A percentile compares a stretch with the other conserved stretches of the same genome.
phyloP scores from a whole-genome alignment of 192 early-diverging fungal genomes.

The Backusella circina region DNA sequence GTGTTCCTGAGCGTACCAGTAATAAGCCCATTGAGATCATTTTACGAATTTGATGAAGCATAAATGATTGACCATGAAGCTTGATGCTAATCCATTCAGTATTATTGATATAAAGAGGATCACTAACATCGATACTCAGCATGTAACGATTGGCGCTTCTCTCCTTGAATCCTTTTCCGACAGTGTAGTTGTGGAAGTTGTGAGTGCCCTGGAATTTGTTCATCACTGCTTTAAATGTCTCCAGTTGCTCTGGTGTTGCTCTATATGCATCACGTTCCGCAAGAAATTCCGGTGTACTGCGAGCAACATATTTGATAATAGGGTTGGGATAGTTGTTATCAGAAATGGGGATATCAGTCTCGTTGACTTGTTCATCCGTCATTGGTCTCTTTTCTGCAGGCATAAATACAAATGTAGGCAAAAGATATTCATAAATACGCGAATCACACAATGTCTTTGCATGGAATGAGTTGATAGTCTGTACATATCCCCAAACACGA shows the following conservation, averaged over 20 bases:
- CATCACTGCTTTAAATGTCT: constrained; percentile 64
- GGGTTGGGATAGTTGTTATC: neutral
- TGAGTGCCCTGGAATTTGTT: constrained; percentile 78
- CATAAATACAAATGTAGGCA: constrained; percentile 88
- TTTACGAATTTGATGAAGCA: constrained; percentile 99
- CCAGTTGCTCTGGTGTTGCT: constrained; percentile 56
- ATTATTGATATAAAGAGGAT: constrained; percentile 63
- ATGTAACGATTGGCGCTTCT: constrained; percentile 81
- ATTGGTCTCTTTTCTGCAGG: constrained; percentile 37
- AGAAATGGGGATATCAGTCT: constrained; percentile 23
- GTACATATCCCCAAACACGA: constrained; percentile 62
- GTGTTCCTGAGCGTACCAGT: constrained; percentile 71
- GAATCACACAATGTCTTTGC: constrained; percentile 91
- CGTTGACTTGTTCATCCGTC: constrained; percentile 27
- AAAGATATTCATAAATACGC: constrained; percentile 93
- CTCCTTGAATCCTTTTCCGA: constrained; percentile 73
- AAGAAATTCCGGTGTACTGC: constrained; percentile 59
- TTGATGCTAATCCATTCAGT: constrained; percentile 92
- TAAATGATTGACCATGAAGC: constrained; percentile 94
- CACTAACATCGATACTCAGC: constrained; percentile 64
- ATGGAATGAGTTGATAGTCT: constrained; percentile 75
- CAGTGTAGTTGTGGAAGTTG: constrained; percentile 96
- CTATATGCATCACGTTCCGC: constrained; percentile 60
- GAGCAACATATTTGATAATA: constrained; percentile 13
- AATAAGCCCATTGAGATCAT: constrained; percentile 92